Percentiles rank a stretch among this genome's conserved stretches.
Evolutionary conservation across 176 grass and related monocot species (phyloP).

Genomic region (Sorghum bicolor): Sorghum_bicolor_NCBIv3 NC_012871.2:7686501-7687000

Average conservation of each 20-base stretch:
- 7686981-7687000: conserved; percentile 21
- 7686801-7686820: conserved; percentile 82
- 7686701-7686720: conserved; percentile 35
- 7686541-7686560: conserved; percentile 83
- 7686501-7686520: conserved; percentile 46
- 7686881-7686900: conserved; percentile 51
- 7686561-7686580: conserved; percentile 34
- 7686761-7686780: conserved; percentile 65
- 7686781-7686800: background rate
- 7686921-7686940: background rate
- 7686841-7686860: conserved; percentile 47
- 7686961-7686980: conserved; percentile 4
- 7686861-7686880: conserved; percentile 58
- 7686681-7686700: conserved; percentile 82
- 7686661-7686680: conserved; percentile 45
- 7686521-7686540: conserved; percentile 52
- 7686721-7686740: conserved; percentile 48
- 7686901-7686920: background rate
- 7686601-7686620: conserved; percentile 69
- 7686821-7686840: conserved; percentile 44
- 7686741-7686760: conserved; percentile 55
- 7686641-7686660: conserved; percentile 27
- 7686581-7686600: conserved; percentile 38
- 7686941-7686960: conserved; percentile 3
- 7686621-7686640: conserved; percentile 77